phyloP scores from a whole-genome alignment of 1,284 basidiomycete genomes.

The Malassezia cuniculi region DNA sequence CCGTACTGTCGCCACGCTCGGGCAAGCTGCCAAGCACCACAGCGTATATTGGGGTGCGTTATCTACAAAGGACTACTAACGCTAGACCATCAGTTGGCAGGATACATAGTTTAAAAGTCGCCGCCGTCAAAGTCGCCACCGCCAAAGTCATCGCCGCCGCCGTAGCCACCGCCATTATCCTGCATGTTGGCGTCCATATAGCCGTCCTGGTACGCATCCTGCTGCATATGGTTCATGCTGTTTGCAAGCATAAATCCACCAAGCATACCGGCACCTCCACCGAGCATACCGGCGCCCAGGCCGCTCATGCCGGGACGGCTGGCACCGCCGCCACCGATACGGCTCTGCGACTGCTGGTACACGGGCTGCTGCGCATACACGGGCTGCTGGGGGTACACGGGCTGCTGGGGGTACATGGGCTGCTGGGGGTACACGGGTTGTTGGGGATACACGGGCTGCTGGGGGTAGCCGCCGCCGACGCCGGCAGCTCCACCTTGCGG shows the following conservation, averaged over 20 bases:
- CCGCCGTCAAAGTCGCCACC: slow-evolving; percentile 20
- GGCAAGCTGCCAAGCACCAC: slow-evolving; percentile 37
- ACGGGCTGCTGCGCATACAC: slow-evolving; percentile 6
- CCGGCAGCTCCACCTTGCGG: too few relatives aligned
- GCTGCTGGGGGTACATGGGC: slow-evolving; percentile 21
- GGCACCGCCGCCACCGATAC: slow-evolving; percentile 17
- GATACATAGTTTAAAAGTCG: slow-evolving; percentile 16
- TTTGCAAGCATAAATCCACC: slow-evolving; percentile 12
- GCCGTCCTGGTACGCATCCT: slow-evolving; percentile 36
- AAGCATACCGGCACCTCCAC: slow-evolving; percentile 19
- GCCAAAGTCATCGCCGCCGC: slow-evolving; percentile 19
- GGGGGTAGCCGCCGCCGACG: slow-evolving; percentile 2
- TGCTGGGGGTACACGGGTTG: slow-evolving; percentile 15
- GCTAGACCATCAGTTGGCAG: slow-evolving; percentile 21
- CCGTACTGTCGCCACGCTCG: slow-evolving; percentile 29
- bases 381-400: slow-evolving; percentile 17
- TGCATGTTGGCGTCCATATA: slow-evolving; percentile 27
- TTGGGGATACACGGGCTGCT: slow-evolving; percentile 2
- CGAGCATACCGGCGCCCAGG: slow-evolving; percentile 31
- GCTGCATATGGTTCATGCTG: slow-evolving; percentile 21
- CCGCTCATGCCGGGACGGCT: slow-evolving; percentile 27
- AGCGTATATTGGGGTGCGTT: slow-evolving; percentile 33
- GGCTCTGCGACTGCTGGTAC: slow-evolving; percentile 14
- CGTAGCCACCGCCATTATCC: slow-evolving; percentile 10
- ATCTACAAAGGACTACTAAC: not conserved